These are phyloP conservation scores for Monocercomonoides exilis DNA, from an alignment of 78 protist species.

Conservation along the genomic window DNA sequence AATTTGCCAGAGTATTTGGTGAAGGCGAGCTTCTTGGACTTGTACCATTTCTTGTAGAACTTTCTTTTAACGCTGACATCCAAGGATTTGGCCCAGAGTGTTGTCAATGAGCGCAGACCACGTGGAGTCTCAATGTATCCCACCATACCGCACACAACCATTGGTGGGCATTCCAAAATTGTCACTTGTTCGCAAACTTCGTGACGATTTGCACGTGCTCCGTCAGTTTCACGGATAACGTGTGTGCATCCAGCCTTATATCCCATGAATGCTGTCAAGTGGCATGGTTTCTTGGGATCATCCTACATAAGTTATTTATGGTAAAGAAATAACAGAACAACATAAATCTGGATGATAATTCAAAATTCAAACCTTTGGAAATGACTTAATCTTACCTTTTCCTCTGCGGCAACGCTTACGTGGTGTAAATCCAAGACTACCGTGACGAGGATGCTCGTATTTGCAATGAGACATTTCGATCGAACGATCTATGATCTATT, in stretches of 20 bases:
- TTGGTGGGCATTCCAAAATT: conserved; percentile 96
- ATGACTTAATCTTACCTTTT: conserved; percentile 77
- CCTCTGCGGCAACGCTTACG: conserved; percentile 82
- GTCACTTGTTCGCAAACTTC: conserved; percentile 99
- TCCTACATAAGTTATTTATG: conserved; percentile 62
- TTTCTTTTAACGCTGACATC: conserved; percentile 68
- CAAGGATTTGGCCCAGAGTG: conserved; percentile 96
- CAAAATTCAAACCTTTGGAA: conserved; percentile 74
- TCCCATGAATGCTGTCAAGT: conserved; percentile 97
- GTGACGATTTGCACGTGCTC: conserved; percentile 77
- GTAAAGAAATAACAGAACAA: too few species aligned
- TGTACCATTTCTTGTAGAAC: conserved; percentile 95
- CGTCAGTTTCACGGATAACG: conserved; percentile 94
- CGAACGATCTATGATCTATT: too few species aligned
- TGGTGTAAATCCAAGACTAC: conserved; percentile 97
- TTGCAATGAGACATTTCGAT: conserved; percentile 64
- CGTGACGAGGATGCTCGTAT: conserved; percentile 96
- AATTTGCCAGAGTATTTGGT: conserved; percentile 73
- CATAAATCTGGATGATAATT: not conserved
- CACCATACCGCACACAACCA: conserved; percentile 95
- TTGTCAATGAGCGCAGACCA: conserved; percentile 88
- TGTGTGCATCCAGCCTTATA: conserved; percentile 99
- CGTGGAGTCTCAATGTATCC: conserved; percentile 94
- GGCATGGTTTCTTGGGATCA: conserved; percentile 72
- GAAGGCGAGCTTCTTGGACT: conserved; percentile 91